A percentile compares a stretch with the other conserved stretches of the same genome.
Conservation (phyloP, 179 eudicot genomes). For the Spergularia azorica region DNA sequence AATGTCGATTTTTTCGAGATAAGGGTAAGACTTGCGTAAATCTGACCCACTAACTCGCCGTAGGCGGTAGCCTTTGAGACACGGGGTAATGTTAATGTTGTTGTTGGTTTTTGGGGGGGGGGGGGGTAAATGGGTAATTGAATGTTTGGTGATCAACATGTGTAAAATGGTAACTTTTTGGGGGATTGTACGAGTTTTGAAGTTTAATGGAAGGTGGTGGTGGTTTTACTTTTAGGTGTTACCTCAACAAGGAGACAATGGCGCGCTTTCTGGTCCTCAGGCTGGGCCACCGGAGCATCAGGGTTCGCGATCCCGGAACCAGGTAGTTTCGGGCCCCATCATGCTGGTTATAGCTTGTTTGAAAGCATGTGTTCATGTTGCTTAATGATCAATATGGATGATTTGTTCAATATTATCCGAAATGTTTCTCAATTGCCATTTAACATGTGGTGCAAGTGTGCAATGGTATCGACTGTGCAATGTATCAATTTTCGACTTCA, state of each 20-base stretch:
- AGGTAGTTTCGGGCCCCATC: constrained; percentile 21
- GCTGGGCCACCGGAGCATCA: constrained; percentile 41
- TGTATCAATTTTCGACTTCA: not conserved
- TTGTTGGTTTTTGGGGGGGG: not conserved
- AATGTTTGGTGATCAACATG: constrained; percentile 12
- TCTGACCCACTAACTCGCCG: no score
- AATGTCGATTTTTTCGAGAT: not conserved
- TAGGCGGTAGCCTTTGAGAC: no score
- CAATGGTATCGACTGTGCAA: not conserved
- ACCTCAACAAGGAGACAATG: constrained; percentile 42
- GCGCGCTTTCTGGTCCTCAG: constrained; percentile 24
- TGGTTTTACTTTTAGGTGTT: constrained; percentile 37
- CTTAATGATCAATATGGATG: not conserved
- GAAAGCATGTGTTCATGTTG: not conserved
- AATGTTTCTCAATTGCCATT: not conserved
- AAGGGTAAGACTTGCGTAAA: no score
- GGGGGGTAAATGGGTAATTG: not conserved
- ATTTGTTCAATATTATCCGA: not conserved
- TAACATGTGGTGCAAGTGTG: not conserved
- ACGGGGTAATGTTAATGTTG: not conserved
- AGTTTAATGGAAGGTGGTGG: not conserved
- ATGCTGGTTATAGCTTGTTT: not conserved
- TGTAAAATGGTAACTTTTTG: not conserved
- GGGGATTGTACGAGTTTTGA: not conserved
- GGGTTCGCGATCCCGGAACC: constrained; percentile 36